phyloP scores from a whole-genome alignment of 441 rosid species.

The Biscutella laevigata region DNA sequence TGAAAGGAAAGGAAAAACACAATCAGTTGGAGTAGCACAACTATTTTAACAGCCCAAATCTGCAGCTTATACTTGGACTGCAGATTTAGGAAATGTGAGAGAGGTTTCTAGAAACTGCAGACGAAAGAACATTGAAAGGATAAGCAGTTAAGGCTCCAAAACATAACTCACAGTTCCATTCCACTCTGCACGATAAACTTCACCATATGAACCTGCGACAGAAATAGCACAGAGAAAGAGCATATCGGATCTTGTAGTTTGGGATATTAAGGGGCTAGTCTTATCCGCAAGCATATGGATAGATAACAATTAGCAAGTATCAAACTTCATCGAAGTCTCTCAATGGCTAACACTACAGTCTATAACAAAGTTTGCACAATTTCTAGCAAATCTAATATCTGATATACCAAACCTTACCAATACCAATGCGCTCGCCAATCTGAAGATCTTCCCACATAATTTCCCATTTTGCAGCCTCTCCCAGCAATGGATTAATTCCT shows the following conservation, averaged over 20 bases:
- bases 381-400: not conserved
- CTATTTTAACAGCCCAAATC: too few species aligned
- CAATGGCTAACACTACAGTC: not conserved
- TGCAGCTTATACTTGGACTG: too few species aligned
- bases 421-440: conserved; percentile 95
- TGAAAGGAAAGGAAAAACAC: conserved; percentile 34
- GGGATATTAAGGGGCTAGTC: not conserved
- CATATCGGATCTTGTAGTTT: conserved; percentile 1
- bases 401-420: conserved; percentile 47
- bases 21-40: too few species aligned
- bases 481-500: conserved; percentile 54
- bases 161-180: conserved; percentile 83
- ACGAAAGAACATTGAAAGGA: conserved; percentile 9
- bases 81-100: not conserved
- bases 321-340: not conserved
- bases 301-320: not conserved
- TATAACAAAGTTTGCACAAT: not conserved
- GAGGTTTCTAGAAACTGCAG: not conserved
- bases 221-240: not conserved
- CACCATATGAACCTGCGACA: conserved; percentile 88
- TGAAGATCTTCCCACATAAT: conserved; percentile 93
- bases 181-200: conserved; percentile 91
- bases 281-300: conserved; percentile 4
- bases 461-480: conserved; percentile 88
- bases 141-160: not conserved